Evolutionary conservation across 805 yeast species (phyloP).

Genomic region (Ogataea paraovalis): DNA sequence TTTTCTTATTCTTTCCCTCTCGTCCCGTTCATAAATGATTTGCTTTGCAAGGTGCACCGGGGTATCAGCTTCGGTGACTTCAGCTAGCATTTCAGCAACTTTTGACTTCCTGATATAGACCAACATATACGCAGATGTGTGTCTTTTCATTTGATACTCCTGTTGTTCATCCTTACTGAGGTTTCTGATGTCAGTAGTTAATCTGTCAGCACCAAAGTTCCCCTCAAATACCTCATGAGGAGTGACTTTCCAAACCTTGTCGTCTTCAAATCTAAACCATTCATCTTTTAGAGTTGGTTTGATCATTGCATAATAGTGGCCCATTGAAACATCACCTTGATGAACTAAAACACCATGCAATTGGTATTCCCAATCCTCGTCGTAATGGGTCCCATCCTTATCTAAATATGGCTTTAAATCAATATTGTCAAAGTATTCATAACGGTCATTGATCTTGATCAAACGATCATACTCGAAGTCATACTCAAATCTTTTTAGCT

Average conservation of each 20-base stretch:
- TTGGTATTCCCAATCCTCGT: conserved; percentile 70
- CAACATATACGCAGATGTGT: conserved; percentile 95
- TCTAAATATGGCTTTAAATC: conserved; percentile 80
- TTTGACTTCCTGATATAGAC: conserved; percentile 76
- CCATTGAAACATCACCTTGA: conserved; percentile 92
- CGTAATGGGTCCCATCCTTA: conserved; percentile 40
- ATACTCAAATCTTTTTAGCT: conserved; percentile 89
- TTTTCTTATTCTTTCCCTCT: conserved; percentile 46
- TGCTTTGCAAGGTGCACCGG: conserved; percentile 69
- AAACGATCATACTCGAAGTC: conserved; percentile 85
- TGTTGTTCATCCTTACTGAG: conserved; percentile 59
- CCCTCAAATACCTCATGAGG: conserved; percentile 83
- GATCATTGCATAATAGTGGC: conserved; percentile 93
- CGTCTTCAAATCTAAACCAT: conserved; percentile 96
- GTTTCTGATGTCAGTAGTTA: conserved; percentile 44
- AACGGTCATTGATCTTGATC: conserved; percentile 87
- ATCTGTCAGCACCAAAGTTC: conserved; percentile 78
- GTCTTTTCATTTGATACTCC: conserved; percentile 65
- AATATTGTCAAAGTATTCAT: conserved; percentile 80
- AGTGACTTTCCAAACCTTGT: conserved; percentile 85
- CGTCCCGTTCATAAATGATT: conserved; percentile 59
- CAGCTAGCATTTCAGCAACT: conserved; percentile 54
- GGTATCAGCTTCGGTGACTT: conserved; percentile 47
- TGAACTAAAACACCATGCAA: conserved; percentile 95
- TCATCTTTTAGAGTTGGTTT: conserved; percentile 65